A percentile compares a stretch with the other conserved stretches of the same genome.
These are phyloP conservation scores for Massariosphaeria phaeospora DNA, from an alignment of 495 filamentous ascomycete genomes.

Conservation along the genomic window DNA sequence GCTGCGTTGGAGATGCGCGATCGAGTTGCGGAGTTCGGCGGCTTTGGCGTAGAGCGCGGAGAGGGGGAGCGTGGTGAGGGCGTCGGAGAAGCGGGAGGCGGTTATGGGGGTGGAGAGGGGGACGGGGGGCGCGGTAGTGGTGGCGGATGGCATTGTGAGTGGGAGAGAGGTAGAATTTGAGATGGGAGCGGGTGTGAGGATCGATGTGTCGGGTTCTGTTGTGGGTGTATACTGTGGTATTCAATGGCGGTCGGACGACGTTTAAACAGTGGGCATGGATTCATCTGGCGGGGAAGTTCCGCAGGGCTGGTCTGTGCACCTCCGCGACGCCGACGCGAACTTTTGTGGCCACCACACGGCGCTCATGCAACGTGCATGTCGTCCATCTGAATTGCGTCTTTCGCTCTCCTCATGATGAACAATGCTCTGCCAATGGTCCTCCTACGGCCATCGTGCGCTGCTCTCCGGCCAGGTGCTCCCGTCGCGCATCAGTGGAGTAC, in stretches of 20 bases:
- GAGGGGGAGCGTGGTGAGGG: constrained; percentile 67
- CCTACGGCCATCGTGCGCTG: constrained; percentile 31
- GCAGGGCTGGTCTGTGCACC: too few species aligned
- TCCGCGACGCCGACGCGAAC: too few species aligned
- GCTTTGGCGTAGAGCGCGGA: constrained; percentile 71
- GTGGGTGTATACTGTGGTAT: background rate
- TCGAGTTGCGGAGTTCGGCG: constrained; percentile 74
- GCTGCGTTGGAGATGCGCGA: constrained; percentile 72
- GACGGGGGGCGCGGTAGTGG: background rate
- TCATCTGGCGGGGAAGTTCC: too few species aligned
- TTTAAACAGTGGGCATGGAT: too few species aligned
- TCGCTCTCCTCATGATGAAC: constrained; percentile 31
- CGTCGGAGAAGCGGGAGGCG: constrained; percentile 60
- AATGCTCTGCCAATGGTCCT: constrained; percentile 36
- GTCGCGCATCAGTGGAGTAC: constrained; percentile 16
- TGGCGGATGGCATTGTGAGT: too few species aligned
- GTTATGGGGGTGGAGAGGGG: constrained; percentile 58
- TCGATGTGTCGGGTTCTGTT: constrained; percentile 6
- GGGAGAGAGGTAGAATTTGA: background rate
- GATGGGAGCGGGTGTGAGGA: constrained; percentile 4
- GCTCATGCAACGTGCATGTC: too few species aligned
- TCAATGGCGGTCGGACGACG: background rate
- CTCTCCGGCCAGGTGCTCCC: constrained; percentile 15
- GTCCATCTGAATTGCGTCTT: background rate
- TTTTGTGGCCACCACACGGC: background rate